These are phyloP conservation scores for Aspergillus neotritici DNA, from an alignment of 2,329 filamentous ascomycete genomes.

Conservation along the genomic window DNA sequence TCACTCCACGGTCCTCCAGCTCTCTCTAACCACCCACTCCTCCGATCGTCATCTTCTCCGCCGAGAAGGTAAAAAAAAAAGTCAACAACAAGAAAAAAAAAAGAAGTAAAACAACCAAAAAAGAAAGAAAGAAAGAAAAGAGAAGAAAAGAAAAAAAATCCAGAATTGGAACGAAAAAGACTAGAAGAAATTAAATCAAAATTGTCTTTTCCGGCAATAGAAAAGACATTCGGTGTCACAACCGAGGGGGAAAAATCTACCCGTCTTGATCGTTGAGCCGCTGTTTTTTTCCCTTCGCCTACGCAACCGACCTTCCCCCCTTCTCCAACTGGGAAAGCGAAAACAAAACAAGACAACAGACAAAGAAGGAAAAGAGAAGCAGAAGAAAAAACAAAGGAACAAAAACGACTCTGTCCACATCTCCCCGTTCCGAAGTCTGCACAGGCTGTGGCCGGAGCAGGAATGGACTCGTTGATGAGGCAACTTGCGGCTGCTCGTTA, in stretches of 20 bases:
- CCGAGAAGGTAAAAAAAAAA: neutral
- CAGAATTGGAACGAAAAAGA: too few species aligned
- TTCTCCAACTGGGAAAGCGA: too few species aligned
- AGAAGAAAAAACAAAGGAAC: too few species aligned
- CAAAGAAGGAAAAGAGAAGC: neutral
- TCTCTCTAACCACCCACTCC: conserved; percentile 1
- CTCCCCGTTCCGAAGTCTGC: conserved; percentile 11
- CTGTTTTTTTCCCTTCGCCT: too few species aligned
- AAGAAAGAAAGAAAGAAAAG: neutral
- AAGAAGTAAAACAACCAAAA: neutral
- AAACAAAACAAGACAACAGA: neutral
- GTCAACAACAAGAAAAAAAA: neutral
- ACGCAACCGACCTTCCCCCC: too few species aligned
- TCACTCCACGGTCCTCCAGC: conserved; percentile 5
- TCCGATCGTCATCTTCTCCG: conserved; percentile 11
- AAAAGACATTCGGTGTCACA: too few species aligned
- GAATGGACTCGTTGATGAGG: conserved; percentile 35
- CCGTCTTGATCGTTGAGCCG: too few species aligned
- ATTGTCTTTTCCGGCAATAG: too few species aligned
- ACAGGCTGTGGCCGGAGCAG: conserved; percentile 25
- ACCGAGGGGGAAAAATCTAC: too few species aligned
- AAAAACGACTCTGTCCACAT: neutral
- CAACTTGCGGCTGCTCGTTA: conserved; percentile 23
- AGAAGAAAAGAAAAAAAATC: neutral
- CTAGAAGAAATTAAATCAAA: too few species aligned